phyloP scores from a whole-genome alignment of 78 protist genomes.

The Dictyostelium intermedium region DNA sequence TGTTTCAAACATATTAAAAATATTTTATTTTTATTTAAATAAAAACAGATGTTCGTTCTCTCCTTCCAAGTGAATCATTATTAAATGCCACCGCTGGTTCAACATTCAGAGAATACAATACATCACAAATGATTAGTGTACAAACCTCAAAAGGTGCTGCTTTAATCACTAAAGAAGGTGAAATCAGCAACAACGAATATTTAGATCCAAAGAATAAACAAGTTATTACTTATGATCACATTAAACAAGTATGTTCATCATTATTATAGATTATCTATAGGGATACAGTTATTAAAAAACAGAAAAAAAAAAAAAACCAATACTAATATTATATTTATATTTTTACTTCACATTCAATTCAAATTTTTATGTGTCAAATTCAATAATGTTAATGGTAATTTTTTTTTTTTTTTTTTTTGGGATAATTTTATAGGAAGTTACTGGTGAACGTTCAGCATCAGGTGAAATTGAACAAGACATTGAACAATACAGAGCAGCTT shows the following conservation, averaged over 20 bases:
- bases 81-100: constrained; percentile 75
- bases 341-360: background rate
- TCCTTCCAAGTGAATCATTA: constrained; percentile 76
- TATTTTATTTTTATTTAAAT: too few species aligned
- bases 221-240: constrained; percentile 78
- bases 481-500: constrained; percentile 71
- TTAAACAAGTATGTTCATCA: constrained; percentile 65
- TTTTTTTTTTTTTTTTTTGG: background rate
- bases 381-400: too few species aligned
- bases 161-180: constrained; percentile 78
- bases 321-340: background rate
- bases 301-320: too few species aligned
- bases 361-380: too few species aligned
- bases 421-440: constrained; percentile 9
- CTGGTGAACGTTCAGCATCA: constrained; percentile 48
- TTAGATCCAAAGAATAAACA: constrained; percentile 61
- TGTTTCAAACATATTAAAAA: too few species aligned
- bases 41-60: constrained; percentile 69
- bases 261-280: too few species aligned
- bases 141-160: constrained; percentile 54
- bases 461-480: constrained; percentile 63
- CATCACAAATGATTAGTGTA: constrained; percentile 73
- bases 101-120: constrained; percentile 81
- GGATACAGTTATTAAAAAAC: too few species aligned
- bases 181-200: constrained; percentile 67